Percentiles rank a stretch among this genome's conserved stretches.
phyloP scores from a whole-genome alignment of 306 rosid genomes.

The Cicer bijugum region DNA sequence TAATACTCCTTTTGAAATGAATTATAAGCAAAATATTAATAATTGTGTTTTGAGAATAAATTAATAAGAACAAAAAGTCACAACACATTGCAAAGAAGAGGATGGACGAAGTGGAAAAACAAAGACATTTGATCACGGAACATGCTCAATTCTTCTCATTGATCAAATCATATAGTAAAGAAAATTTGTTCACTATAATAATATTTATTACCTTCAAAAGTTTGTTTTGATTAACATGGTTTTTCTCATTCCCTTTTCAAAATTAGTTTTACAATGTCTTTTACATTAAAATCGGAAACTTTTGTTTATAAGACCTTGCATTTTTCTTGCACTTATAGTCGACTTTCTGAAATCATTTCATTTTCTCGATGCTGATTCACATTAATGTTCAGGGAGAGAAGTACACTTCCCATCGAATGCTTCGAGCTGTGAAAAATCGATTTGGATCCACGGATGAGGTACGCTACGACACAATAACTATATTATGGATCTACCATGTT shows the following conservation, averaged over 20 bases:
- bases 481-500: conserved; percentile 10
- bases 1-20: no score
- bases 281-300: conserved; percentile 29
- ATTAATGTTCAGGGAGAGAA: conserved; percentile 75
- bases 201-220: not conserved
- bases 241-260: conserved; percentile 24
- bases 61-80: not conserved
- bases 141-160: not conserved
- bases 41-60: not conserved
- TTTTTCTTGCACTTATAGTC: conserved; percentile 3
- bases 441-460: conserved; percentile 98
- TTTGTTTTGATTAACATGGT: conserved; percentile 22
- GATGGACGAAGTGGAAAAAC: not conserved
- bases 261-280: not conserved
- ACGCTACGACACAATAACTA: conserved; percentile 21
- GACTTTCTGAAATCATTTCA: conserved; percentile 14
- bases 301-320: conserved; percentile 23
- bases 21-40: no score
- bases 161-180: conserved; percentile 15
- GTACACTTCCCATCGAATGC: conserved; percentile 81
- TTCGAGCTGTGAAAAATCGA: conserved; percentile 93
- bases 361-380: conserved; percentile 41
- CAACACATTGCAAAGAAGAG: not conserved
- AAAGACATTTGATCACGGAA: not conserved
- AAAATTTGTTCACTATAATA: conserved; percentile 12